Conservation (phyloP, 306 rosid species). For the Malus asiatica region DNA sequence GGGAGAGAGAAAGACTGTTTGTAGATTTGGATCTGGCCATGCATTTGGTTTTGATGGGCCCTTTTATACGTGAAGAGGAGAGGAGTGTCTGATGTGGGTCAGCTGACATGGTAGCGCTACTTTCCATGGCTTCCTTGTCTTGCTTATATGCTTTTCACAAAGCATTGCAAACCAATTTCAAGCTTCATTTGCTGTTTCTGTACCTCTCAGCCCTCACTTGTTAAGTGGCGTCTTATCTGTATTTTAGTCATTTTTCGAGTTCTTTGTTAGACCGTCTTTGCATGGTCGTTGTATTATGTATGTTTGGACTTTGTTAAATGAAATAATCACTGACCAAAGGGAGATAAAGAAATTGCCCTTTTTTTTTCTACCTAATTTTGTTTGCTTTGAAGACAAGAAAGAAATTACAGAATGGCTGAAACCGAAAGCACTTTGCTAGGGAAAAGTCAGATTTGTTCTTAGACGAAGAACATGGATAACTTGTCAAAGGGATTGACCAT, state of each 20-base stretch:
- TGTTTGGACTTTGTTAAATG: not conserved
- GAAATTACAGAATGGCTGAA: not conserved
- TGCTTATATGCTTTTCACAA: slow-evolving; percentile 41
- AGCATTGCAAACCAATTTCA: slow-evolving; percentile 12
- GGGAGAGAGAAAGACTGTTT: not conserved
- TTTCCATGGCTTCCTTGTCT: slow-evolving; percentile 33
- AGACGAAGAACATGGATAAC: not conserved
- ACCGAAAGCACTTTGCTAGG: not conserved
- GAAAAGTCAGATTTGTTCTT: not conserved
- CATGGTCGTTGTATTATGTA: not conserved
- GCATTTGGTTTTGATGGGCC: slow-evolving; percentile 58
- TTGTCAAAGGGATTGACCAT: slow-evolving; percentile 17
- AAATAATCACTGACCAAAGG: not conserved
- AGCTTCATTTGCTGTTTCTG: slow-evolving; percentile 10
- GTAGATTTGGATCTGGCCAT: slow-evolving; percentile 57
- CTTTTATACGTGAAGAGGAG: slow-evolving; percentile 53
- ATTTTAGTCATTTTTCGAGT: not conserved
- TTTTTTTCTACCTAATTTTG: slow-evolving; percentile 10
- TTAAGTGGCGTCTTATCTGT: not conserved
- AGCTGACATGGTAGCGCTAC: slow-evolving; percentile 34
- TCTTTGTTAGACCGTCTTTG: not conserved
- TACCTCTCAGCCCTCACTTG: not conserved
- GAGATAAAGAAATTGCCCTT: not conserved
- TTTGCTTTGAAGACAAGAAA: not conserved
- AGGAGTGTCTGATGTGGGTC: slow-evolving; percentile 32